Conservation (phyloP, 495 filamentous ascomycete genomes). For the Hyphodiscus hymeniophilus region DNA sequence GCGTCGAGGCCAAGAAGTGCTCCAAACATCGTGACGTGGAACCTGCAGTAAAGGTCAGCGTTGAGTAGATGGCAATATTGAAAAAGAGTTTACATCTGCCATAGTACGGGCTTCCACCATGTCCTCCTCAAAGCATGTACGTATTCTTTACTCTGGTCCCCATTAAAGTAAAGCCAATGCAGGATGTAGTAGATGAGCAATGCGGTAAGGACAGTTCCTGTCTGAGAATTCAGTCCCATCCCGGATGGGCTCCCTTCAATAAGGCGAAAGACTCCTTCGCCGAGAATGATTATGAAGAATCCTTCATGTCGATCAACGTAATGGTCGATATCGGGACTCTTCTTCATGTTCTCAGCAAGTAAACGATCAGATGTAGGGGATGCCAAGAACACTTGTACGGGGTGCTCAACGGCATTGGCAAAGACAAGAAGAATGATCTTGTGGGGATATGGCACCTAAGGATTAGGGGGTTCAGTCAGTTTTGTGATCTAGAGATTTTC, state of each 20-base stretch:
- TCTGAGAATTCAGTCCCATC: constrained; percentile 15
- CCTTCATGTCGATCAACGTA: constrained; percentile 17
- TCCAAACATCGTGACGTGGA: constrained; percentile 21
- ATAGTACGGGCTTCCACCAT: constrained; percentile 23
- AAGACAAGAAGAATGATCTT: constrained; percentile 7
- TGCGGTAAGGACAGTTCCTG: constrained; percentile 18
- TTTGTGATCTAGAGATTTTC: too few species aligned
- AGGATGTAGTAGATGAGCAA: constrained; percentile 22
- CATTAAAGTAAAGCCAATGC: constrained; percentile 24
- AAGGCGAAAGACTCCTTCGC: constrained; percentile 21
- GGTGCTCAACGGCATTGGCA: constrained; percentile 13
- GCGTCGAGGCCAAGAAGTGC: constrained; percentile 25
- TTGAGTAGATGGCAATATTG: background rate
- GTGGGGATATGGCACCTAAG: constrained; percentile 6
- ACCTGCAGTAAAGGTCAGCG: constrained; percentile 1
- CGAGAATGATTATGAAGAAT: constrained; percentile 22
- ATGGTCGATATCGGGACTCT: constrained; percentile 2
- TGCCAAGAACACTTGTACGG: constrained; percentile 5
- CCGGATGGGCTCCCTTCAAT: constrained; percentile 26
- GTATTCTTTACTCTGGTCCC: constrained; percentile 20
- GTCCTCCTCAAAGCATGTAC: constrained; percentile 23
- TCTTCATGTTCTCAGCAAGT: constrained; percentile 10
- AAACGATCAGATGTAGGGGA: constrained; percentile 8
- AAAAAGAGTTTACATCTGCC: constrained; percentile 16
- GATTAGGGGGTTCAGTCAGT: too few species aligned